Conservation (phyloP, 495 filamentous ascomycete species). For the Lindgomyces ingoldianus region DNA sequence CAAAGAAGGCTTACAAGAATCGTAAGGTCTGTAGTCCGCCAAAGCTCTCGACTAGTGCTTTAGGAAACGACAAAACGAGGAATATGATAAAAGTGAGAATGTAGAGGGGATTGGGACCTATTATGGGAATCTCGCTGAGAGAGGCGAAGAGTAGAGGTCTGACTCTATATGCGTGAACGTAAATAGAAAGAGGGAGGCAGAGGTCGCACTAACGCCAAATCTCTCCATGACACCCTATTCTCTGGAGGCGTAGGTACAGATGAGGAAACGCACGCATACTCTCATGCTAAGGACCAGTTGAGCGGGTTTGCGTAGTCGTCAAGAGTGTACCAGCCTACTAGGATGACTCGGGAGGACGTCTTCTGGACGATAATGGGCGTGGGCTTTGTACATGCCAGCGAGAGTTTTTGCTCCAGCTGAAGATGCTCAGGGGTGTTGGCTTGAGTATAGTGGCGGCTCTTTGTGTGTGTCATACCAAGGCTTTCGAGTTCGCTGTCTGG, state of each 20-base stretch:
- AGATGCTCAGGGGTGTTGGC: too few relatives aligned
- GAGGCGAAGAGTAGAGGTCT: conserved; percentile 51
- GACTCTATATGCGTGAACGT: conserved; percentile 54
- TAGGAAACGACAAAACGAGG: conserved; percentile 51
- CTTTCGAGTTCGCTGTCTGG: too few relatives aligned
- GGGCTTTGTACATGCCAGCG: neutral
- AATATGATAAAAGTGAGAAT: conserved; percentile 48
- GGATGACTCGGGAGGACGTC: conserved; percentile 34
- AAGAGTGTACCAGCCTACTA: conserved; percentile 45
- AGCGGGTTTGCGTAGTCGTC: conserved; percentile 41
- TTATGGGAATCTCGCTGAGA: conserved; percentile 48
- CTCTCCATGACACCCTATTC: conserved; percentile 49
- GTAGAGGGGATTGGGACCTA: conserved; percentile 51
- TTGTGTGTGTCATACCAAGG: too few relatives aligned
- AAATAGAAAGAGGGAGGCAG: conserved; percentile 52
- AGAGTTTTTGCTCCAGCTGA: too few relatives aligned
- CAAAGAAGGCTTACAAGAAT: conserved; percentile 56
- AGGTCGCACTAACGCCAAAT: conserved; percentile 46
- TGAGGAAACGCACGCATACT: conserved; percentile 28
- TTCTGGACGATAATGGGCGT: neutral
- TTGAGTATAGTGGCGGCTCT: too few relatives aligned
- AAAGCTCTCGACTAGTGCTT: conserved; percentile 51
- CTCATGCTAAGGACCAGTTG: conserved; percentile 40
- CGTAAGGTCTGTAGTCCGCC: conserved; percentile 51
- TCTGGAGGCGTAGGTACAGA: conserved; percentile 50